Conservation (phyloP, 768 basidiomycete genomes). For the Mycena galopus region DNA sequence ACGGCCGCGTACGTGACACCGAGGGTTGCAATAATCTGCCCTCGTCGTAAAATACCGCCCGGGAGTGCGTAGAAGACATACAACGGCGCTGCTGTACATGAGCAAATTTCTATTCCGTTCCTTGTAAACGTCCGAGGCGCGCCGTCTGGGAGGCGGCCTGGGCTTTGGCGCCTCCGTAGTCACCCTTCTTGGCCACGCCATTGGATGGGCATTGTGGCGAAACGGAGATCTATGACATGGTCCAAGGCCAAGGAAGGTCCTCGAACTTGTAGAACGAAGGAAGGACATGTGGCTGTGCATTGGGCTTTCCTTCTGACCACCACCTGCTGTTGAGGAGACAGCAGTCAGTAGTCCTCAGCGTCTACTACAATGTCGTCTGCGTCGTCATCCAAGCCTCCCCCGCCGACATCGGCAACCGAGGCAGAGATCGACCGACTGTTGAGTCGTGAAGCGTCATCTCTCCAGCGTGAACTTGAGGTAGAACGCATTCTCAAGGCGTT, state of each 20-base stretch:
- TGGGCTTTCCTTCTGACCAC: slow-evolving; percentile 3
- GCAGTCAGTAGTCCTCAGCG: no score
- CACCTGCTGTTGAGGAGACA: no score
- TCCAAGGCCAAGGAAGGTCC: slow-evolving; percentile 5
- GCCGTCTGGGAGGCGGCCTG: slow-evolving; percentile 21
- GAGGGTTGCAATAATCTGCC: slow-evolving; percentile 80
- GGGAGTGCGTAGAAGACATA: slow-evolving; percentile 54
- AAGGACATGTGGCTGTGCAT: slow-evolving; percentile 17
- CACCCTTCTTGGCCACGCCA: slow-evolving; percentile 23
- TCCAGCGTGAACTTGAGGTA: slow-evolving; percentile 89
- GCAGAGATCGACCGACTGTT: slow-evolving; percentile 85
- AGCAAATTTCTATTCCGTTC: slow-evolving; percentile 78
- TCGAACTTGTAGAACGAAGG: slow-evolving; percentile 19
- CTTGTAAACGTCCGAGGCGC: slow-evolving; percentile 56
- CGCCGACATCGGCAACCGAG: slow-evolving; percentile 49
- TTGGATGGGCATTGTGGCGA: neutral
- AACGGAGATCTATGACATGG: slow-evolving; percentile 26
- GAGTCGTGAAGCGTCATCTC: slow-evolving; percentile 83
- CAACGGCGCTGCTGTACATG: slow-evolving; percentile 88
- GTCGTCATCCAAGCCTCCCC: slow-evolving; percentile 40
- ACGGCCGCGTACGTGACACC: slow-evolving; percentile 98
- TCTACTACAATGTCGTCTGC: slow-evolving; percentile 39
- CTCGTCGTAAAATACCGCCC: slow-evolving; percentile 17
- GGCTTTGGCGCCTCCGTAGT: slow-evolving; percentile 32
- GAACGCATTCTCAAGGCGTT: slow-evolving; percentile 95